phyloP scores from a whole-genome alignment of 768 basidiomycete genomes.

The Pisolithus sp. region DNA sequence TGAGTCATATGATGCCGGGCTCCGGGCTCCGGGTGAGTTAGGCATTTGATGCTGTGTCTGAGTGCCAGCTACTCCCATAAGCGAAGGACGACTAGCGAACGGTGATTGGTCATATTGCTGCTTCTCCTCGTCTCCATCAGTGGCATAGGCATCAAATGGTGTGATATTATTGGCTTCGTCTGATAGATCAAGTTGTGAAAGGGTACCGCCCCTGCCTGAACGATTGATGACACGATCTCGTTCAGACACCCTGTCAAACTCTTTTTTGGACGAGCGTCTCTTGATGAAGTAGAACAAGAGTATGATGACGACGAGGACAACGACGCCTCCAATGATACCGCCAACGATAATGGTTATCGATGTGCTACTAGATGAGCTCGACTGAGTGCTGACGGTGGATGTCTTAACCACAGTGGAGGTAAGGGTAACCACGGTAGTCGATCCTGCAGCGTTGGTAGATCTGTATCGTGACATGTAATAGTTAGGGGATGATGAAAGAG shows the following conservation, averaged over 20 bases:
- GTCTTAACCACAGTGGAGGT: no score
- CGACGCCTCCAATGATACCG: no score
- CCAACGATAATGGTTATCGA: no score
- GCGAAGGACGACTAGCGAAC: constrained; percentile 4
- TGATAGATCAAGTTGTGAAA: constrained; percentile 21
- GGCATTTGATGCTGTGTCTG: neutral
- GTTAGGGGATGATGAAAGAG: no score
- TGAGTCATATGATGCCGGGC: constrained; percentile 5
- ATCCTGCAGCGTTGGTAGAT: no score
- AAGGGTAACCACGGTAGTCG: no score
- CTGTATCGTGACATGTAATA: no score
- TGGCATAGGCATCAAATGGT: constrained; percentile 10
- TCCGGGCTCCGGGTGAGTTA: neutral
- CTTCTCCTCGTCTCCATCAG: constrained; percentile 10
- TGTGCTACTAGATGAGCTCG: no score
- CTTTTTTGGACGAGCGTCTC: constrained; percentile 18
- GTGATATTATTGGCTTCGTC: constrained; percentile 23
- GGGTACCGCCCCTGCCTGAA: constrained; percentile 17
- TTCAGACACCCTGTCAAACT: constrained; percentile 47
- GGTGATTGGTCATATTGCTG: constrained; percentile 15
- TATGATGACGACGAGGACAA: no score
- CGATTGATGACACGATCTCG: constrained; percentile 36
- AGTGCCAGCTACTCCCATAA: neutral
- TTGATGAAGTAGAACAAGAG: no score
- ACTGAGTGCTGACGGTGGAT: no score